phyloP scores from a whole-genome alignment of 2,329 filamentous ascomycete species.

The Fonsecaea multimorphosa region DNA sequence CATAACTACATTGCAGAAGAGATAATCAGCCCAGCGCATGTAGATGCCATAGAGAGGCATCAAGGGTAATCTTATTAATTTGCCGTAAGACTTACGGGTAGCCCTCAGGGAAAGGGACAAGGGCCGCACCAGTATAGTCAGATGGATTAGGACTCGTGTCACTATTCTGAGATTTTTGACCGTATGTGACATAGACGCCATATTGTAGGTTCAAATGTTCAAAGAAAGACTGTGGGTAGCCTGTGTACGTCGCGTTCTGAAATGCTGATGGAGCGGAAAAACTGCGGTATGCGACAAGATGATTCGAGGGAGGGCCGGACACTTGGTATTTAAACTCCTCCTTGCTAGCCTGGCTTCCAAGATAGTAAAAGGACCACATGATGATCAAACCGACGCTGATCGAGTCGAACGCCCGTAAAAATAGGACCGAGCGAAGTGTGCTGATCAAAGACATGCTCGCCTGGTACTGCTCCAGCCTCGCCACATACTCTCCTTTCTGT shows the following conservation, averaged over 20 bases:
- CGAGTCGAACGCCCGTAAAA: conserved; percentile 19
- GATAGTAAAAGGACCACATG: conserved; percentile 28
- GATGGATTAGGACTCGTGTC: background rate
- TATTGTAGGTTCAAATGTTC: background rate
- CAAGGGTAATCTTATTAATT: background rate
- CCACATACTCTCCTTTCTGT: conserved; percentile 20
- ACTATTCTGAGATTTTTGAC: no score
- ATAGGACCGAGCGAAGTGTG: conserved; percentile 21
- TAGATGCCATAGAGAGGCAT: background rate
- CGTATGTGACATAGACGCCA: background rate
- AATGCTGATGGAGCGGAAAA: background rate
- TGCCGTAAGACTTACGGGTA: background rate
- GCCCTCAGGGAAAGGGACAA: background rate
- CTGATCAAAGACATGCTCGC: conserved; percentile 21
- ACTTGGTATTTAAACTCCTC: conserved; percentile 8
- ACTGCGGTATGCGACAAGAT: conserved; percentile 6
- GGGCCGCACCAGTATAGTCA: background rate
- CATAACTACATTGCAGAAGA: background rate
- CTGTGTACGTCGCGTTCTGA: background rate
- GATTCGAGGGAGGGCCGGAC: background rate
- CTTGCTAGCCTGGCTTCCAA: conserved; percentile 24
- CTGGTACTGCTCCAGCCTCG: conserved; percentile 25
- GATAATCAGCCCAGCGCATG: background rate
- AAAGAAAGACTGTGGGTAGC: background rate
- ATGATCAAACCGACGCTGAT: conserved; percentile 11